Evolutionary conservation across 345 rosid species (phyloP), one percentile per base, ranked within the genome.

Genomic region (Eucalyptus marginata): DNA sequence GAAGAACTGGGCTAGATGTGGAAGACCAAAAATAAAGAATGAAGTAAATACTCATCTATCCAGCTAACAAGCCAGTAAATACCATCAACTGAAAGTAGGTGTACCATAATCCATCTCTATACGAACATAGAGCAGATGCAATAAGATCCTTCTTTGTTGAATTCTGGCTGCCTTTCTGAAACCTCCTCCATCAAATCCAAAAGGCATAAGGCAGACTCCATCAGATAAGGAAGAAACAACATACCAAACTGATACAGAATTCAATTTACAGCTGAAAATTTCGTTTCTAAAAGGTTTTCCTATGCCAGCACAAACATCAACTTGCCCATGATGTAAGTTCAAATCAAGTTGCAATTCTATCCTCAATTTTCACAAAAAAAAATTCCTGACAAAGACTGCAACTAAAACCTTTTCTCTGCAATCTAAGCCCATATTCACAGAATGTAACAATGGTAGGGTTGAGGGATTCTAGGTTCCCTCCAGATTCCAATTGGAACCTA

Each of bases 141-240:
- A 96, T 90, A 85, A 96, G 93, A 90, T 96, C 95, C 89, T 91
- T 92, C 93, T 97, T 97, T 92, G 96, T 95, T 91, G 93, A 90
- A 89, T 95, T 92, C 31, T 90, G 90, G 56, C 89, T 88, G 89
- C 91, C 90, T 81, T 90, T 92, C 98, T 95, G 94, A 90, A 90
- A 46, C 88, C 87, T 91, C 93, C 88, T 90, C 33, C 87, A 51
- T 18, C 89, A 52, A 52, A 54, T 31, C 68, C 58, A 56, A 90
- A 76, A 76, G 83, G 47, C 83, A 76, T 36, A 76, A 18, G 83
- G 46, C 27, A 76, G 83, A 76, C 15, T 36, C 47, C 83, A 76
- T 76, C 47, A 76, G 47, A 40, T 20, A 76, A 76, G 47, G 27
- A 76, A 11, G 27, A 36, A 76, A 76, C 11, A 40, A 40, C 83